Evolutionary conservation across 345 rosid genomes (phyloP), one percentile per base, ranked within the genome.

Genomic region (Lumnitzera littorea): DNA sequence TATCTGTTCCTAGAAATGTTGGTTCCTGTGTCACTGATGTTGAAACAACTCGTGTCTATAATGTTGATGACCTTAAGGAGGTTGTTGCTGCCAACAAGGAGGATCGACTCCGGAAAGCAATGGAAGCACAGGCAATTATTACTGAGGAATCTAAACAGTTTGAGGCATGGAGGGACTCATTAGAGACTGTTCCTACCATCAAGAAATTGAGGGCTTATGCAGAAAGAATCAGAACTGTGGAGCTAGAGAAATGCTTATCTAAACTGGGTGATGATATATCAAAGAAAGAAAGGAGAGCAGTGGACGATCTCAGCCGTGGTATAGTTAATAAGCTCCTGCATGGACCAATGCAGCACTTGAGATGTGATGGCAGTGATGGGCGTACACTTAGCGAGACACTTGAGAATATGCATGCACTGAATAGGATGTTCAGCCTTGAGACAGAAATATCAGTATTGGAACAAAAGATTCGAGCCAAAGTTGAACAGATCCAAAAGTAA

Each of bases 321-420:
- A 73, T 79, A 53, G 76, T 79, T 57, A 79, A 79, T 69, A 79
- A 76, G 72, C 70, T 79, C 41, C 76, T 79, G n/a, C 80, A 75
- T 17, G 83, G 83, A n/a, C 83, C 83, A 24, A 79, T 79, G 83
- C 80, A 79, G 72, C 84, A 79, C 63, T 60, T 79, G 54, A 73
- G 84, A 70, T 79, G 83, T 10, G 84, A 76, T 61, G 84, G 75
- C 0, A 73, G 70, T 10, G 78, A 70, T 31, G 70, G 74, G 67
- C 73, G 80, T 16, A 65, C 72, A n/a, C 70, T 79, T 16, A 75
- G 46, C n/a, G 83, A 72, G 71, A 75, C 78, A 17, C 76, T 79
- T n/a, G 83, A 79, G 63, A 79, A 75, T 60, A 79, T 79, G 83
- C 78, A 79, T 50, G 83, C 78, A 12, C 78, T 79, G 7, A 75